phyloP scores from a whole-genome alignment of 2,329 filamentous ascomycete species.

The Phialophora verrucosa region DNA sequence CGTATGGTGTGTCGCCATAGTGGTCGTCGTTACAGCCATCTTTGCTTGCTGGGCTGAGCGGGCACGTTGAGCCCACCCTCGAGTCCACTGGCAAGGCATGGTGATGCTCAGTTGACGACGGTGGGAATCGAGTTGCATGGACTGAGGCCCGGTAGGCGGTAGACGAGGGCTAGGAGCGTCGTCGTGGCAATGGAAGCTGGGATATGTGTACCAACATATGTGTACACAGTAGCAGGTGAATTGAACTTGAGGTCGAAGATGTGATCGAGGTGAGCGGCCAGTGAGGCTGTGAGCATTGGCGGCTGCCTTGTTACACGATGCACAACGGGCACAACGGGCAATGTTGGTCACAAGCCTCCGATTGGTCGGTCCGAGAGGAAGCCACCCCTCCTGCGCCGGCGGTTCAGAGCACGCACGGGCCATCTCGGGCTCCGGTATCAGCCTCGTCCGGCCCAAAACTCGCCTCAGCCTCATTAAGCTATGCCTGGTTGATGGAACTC shows the following conservation, averaged over 20 bases:
- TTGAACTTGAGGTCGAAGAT: background rate
- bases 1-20: slow-evolving; percentile 14
- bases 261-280: background rate
- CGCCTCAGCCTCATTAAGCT: slow-evolving; percentile 2
- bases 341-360: background rate
- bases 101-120: slow-evolving; percentile 35
- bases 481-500: background rate
- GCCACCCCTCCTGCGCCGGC: background rate
- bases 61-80: slow-evolving; percentile 21
- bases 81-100: slow-evolving; percentile 37
- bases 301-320: background rate
- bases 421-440: background rate
- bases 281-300: slow-evolving; percentile 10
- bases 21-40: background rate
- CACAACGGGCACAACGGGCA: background rate
- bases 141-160: slow-evolving; percentile 2
- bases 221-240: background rate
- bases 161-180: background rate
- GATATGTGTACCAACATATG: background rate
- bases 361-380: background rate
- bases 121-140: slow-evolving; percentile 40
- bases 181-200: background rate
- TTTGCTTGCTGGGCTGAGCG: slow-evolving; percentile 5
- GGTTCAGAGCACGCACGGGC: background rate
- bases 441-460: background rate